Base-by-base conservation (phyloP, 2,329 filamentous ascomycete genomes). In the Exophiala bonariae region DNA sequence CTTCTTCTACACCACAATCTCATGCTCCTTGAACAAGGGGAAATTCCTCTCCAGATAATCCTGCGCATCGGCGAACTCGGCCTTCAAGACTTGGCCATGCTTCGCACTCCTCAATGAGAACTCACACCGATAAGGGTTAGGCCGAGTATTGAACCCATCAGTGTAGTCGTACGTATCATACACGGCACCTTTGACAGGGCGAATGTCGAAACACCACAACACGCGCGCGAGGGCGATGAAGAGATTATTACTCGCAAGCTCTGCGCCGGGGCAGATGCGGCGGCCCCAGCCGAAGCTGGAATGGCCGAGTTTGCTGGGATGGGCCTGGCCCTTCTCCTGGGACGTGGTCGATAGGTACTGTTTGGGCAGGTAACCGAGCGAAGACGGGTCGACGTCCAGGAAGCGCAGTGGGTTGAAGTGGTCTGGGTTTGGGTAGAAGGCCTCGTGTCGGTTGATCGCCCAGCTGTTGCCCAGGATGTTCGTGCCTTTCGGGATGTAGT, bases 191-290 rank as follows among this genome's bases (percentile, higher is more conserved):
- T 52, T 53, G 20, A 42, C 20, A 11, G 54, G 50, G 6, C 19
- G 17, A 34, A 80, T 65, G 41, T 78, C 76, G 3, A 77, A 78
- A 2, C 77, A 77, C 44, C 78, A 69, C 47, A 82, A 75, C 72
- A 82, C 77, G 23, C 78, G 65, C 1, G 76, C 73, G 47, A 82
- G 77, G n/a, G 78, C 79, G 50, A 81, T 76, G 57, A 80, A 56
- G 63, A 74, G 42, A 61, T 62, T 63, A 20, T 64, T 63, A 1
- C 46, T 51, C 4, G 49, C 53, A 14, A 59, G 47, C 44, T 59
- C 49, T 20, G 57, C 51, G 10, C 59, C 59, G 11, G 56, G 57
- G 44, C 59, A 61, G 30, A 52, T 52, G 28, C 59, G 54, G 11
- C 56, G 46, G 35, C 59, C 59, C 48, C 52, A 61, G 33, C 58